Base-by-base conservation (phyloP, 306 rosid species). In the Adenanthera pavonina region DNA sequence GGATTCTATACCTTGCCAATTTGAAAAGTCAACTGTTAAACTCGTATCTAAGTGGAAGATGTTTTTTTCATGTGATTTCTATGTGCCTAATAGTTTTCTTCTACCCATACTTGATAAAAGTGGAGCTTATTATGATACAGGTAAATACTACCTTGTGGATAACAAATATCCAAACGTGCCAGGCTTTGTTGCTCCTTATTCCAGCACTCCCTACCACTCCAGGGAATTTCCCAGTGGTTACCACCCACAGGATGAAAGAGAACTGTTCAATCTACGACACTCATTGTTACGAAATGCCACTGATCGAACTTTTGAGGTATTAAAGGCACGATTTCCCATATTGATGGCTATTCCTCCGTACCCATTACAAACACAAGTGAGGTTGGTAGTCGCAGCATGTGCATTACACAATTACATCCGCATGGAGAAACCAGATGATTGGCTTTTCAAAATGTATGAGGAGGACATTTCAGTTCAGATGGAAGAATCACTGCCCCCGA, bases 311-410 rank as follows among this genome's bases (percentile, higher is more conserved):
- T 92, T 91, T 75, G 94, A 90, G 68, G 88, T 89, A 69, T 79
- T 94, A 49, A 92, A 92, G 82, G 90, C 85, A 15, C 90, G 98
- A 33, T 94, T 94, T 84, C 98, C 98, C 40, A 94, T 92, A 84
- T 71, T 92, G 86, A 83, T 86, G 83, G 80, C 94, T 48, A 86
- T 97, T 75, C 94, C 98, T 82, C 90, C 98, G 0, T 94, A 94
- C 84, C 98, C 95, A 5, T 82, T 94, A 70, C 97, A 89, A 78
- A 94, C 98, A 1, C 98, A 94, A 64, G 98, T 94, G 71, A 94
- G 91, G 89, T 84, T 94, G 81, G 97, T 90, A 33, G 97, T 94
- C 81, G 97, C 89, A 33, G 85, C 97, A 0, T 92, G 98, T 84
- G 97, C 94, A 1, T 80, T 94, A 53, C 97, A 94, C 92, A 92